phyloP scores from a whole-genome alignment of 2,329 filamentous ascomycete species.

The Xylaria sp. region DNA sequence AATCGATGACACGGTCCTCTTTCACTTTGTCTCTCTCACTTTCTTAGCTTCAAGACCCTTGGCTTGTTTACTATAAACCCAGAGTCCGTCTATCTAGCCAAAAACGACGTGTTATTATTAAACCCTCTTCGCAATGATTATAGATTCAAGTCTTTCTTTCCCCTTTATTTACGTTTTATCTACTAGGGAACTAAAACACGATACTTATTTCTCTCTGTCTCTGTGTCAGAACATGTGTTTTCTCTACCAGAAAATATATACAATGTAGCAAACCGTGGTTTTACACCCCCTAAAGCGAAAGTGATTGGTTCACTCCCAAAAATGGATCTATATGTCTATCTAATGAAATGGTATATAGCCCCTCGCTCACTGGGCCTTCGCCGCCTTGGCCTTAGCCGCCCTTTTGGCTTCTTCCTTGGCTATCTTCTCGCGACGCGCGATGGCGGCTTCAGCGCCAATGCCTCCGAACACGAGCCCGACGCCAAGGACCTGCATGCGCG shows the following conservation, averaged over 20 bases:
- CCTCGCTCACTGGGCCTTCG: slow-evolving; percentile 40
- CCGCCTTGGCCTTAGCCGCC: slow-evolving; percentile 53
- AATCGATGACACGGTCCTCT: background rate
- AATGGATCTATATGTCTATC: background rate
- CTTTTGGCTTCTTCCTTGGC: slow-evolving; percentile 76
- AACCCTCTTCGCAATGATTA: too few species aligned
- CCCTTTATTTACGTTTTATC: too few species aligned
- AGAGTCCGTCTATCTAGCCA: too few species aligned
- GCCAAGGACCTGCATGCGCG: slow-evolving; percentile 91
- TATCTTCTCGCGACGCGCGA: slow-evolving; percentile 84
- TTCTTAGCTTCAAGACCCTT: background rate
- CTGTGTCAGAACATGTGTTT: background rate
- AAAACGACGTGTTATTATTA: too few species aligned
- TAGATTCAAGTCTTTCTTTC: too few species aligned
- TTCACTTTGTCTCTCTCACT: background rate
- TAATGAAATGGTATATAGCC: background rate
- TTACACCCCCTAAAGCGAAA: background rate
- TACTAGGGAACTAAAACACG: too few species aligned
- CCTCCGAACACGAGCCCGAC: slow-evolving; percentile 94
- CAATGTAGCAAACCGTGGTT: background rate
- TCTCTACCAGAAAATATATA: background rate
- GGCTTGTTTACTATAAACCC: background rate
- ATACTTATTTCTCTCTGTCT: background rate
- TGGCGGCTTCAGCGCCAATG: slow-evolving; percentile 88
- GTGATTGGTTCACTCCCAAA: background rate